Base-by-base conservation (phyloP, 306 rosid genomes). In the Psophocarpus tetragonolobus region DNA sequence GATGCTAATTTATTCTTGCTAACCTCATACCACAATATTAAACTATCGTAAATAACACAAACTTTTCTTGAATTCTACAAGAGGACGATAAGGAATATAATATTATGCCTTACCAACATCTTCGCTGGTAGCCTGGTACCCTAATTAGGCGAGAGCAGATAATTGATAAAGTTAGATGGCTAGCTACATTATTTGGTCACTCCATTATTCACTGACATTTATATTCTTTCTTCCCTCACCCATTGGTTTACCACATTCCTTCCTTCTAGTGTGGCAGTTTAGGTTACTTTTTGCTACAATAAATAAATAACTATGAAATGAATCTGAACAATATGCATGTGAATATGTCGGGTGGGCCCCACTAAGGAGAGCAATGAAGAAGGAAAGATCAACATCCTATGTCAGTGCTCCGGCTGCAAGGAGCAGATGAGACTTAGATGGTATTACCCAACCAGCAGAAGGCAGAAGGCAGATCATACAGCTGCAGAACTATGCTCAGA, bases 301-400 rank as follows among this genome's bases (percentile, higher is more conserved):
- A 60, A 4, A 48, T 1, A 21, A 41, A 68, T n/a, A 50, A 11
- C 20, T 12, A 56, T 62, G 42, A 80, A 50, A 41, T 12, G 11
- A 6, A 67, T 38, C 17, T 48, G 83, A 50, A 41, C 48, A 85
- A 63, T 9, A 24, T 75, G 85, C 83, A 84, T 82, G 90, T 79
- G 85, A 81, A n/a, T 45, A 76, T 85, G 91, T 82, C 84, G 86
- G 89, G 84, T 58, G 90, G 86, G 60, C 78, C 85, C 85, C 84
- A 69, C 35, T 21, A 68, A 24, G 7, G 71, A 11, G 14, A 39
- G 45, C 23, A 56, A 18, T 3, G n/a, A 60, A 74, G 68, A 65
- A 53, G 76, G 82, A 68, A 57, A 84, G 35, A 82, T 84, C 87
- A 76, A 76, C 89, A 63, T 84, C 85, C 24, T 3, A 4, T 73